Evolutionary conservation across 441 rosid species (phyloP), one percentile per base, ranked within the genome.

Genomic region (Populus hybrid): DNA sequence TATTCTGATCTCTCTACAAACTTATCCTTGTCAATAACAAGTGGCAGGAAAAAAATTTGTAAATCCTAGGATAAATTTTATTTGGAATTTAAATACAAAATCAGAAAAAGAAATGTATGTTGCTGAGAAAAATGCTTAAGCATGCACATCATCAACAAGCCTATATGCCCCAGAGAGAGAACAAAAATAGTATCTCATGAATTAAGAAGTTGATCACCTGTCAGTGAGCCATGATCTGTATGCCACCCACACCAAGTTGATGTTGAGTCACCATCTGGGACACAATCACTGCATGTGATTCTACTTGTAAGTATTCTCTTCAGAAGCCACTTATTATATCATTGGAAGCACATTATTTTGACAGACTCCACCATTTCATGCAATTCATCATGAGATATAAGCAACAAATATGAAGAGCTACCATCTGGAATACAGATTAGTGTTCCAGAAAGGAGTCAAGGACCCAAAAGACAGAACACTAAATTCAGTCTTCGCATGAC

Each of bases 201-300:
- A 36, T 30, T 9, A 64, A 67, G 46, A 82, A 71, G 36, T 5
- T 8, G 12, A 75, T 18, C 64, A 90, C 99, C 98, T 83, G 98
- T 93, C 75, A 95, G 84, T 67, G 97, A 95, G 72, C 94, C 97
- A 71, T 93, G 93, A 87, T 95, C 99, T 26, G 97, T 92, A 77
- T 95, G 99, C 98, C 98, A 95, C 71, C 99, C 99, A 71, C 98
- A 95, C 99, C 99, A 95, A 82, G 95, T 90, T 35, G 98, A 94
- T 79, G 86, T 84, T 63, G 90, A 84, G 69, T 86, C 91, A 30
- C 76, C 81, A 82, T 84, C 85, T 84, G 81, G 85, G 11, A 26
- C 76, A 79, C 21, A 23, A 67, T 87, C 78, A 75, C 98, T 92
- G 92, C 79, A 87, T 8, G 68, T 70, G 35, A 76, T 36, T 23